A percentile compares a stretch with the other conserved stretches of the same genome.
Evolutionary conservation across 1,284 basidiomycete species (phyloP).

Genomic region (Pseudozyma tsukubaensis): DNA sequence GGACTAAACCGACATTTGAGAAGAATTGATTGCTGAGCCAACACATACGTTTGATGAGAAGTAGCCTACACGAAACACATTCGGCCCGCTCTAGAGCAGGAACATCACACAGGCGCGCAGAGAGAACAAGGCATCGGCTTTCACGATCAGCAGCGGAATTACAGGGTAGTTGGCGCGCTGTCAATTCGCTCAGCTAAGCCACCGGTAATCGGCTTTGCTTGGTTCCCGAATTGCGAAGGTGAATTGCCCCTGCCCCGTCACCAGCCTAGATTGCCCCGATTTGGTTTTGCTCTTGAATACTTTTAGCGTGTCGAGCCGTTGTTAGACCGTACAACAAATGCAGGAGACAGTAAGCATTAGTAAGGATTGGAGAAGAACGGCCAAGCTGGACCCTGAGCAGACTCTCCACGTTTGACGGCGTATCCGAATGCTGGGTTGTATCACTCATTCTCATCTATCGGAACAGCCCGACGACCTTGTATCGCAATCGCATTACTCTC

Average conservation of each 20-base stretch:
- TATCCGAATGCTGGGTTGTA: neutral
- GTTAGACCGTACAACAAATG: too few species aligned
- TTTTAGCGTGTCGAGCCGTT: neutral
- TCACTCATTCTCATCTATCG: neutral
- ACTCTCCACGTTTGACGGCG: neutral
- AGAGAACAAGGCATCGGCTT: too few species aligned
- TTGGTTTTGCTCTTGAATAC: too few species aligned
- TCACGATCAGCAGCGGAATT: neutral
- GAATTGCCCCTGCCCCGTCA: too few species aligned
- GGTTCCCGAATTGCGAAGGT: slow-evolving; percentile 11
- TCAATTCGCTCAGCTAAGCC: slow-evolving; percentile 16
- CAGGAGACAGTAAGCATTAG: slow-evolving; percentile 4
- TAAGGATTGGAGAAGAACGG: slow-evolving; percentile 2
- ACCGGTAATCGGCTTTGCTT: slow-evolving; percentile 23
- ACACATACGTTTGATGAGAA: too few species aligned
- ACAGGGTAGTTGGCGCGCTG: neutral
- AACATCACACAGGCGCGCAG: too few species aligned
- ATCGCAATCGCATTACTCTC: too few species aligned
- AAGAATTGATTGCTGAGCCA: slow-evolving; percentile 2
- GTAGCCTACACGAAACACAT: too few species aligned
- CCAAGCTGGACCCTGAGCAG: neutral
- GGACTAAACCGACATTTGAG: slow-evolving; percentile 7
- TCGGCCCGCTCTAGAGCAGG: too few species aligned
- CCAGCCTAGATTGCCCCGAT: too few species aligned
- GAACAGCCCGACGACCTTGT: too few species aligned